Evolutionary conservation across 139 green algal species (phyloP).

Genomic region (Auxenochlorella protothecoides): DNA sequence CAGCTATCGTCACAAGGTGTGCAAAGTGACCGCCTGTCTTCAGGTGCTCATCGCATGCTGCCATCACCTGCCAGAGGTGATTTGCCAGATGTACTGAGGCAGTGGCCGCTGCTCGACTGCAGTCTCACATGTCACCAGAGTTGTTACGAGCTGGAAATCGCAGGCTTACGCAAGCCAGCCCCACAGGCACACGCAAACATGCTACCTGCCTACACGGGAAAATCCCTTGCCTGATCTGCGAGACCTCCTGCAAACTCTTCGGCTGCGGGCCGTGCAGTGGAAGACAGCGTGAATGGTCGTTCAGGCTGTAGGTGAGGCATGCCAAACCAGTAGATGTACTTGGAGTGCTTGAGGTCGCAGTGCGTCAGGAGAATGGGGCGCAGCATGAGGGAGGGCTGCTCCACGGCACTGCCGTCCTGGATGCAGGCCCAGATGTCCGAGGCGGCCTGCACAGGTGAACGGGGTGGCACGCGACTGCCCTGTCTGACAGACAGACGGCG

Average conservation of each 20-base stretch:
- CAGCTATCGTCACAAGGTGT: not conserved
- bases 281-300: slow-evolving; percentile 24
- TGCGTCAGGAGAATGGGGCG: slow-evolving; percentile 61
- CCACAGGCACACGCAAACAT: too few species aligned
- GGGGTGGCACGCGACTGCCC: not conserved
- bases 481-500: not conserved
- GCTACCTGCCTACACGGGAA: too few species aligned
- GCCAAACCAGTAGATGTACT: slow-evolving; percentile 69
- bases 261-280: not conserved
- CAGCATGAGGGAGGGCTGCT: slow-evolving; percentile 15
- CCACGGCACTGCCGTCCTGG: slow-evolving; percentile 27
- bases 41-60: not conserved
- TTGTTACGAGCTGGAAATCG: too few species aligned
- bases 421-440: slow-evolving; percentile 59
- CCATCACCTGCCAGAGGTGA: not conserved
- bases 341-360: slow-evolving; percentile 86
- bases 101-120: too few species aligned
- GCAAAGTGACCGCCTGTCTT: not conserved
- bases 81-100: too few species aligned
- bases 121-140: too few species aligned
- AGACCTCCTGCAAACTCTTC: not conserved
- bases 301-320: slow-evolving; percentile 60
- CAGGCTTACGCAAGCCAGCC: too few species aligned
- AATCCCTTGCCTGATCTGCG: not conserved
- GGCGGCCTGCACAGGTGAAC: slow-evolving; percentile 13